Conservation (phyloP, 805 yeast species). For the Kodamaea sagamina region DNA sequence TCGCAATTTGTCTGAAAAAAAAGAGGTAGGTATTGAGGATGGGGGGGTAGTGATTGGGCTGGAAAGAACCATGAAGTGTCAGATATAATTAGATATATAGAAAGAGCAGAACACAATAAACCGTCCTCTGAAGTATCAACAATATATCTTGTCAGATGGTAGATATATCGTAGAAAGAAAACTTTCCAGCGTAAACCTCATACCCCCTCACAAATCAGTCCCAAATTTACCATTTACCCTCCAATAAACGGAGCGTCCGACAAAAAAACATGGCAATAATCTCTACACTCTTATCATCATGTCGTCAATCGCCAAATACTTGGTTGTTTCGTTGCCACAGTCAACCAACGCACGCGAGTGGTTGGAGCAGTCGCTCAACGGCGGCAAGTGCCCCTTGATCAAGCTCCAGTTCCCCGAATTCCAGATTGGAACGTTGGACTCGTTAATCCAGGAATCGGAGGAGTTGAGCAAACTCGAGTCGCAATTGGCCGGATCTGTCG, state of each 20-base stretch:
- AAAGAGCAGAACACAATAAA: too few relatives aligned
- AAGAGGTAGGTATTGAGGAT: not conserved
- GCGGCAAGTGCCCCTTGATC: slow-evolving; percentile 56
- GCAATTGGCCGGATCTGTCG: slow-evolving; percentile 69
- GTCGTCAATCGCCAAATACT: slow-evolving; percentile 35
- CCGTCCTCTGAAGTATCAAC: too few relatives aligned
- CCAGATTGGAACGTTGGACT: slow-evolving; percentile 93
- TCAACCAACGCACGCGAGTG: slow-evolving; percentile 50
- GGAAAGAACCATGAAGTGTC: too few relatives aligned
- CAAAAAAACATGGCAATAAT: slow-evolving; percentile 8
- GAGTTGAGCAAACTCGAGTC: slow-evolving; percentile 80
- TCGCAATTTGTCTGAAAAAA: slow-evolving; percentile 9
- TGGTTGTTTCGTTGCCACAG: slow-evolving; percentile 62
- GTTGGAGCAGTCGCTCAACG: slow-evolving; percentile 56
- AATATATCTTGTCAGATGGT: too few relatives aligned
- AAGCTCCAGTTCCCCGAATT: slow-evolving; percentile 74
- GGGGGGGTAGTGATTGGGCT: not conserved
- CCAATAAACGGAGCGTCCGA: slow-evolving; percentile 1
- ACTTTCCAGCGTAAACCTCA: not conserved
- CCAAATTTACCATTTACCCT: slow-evolving; percentile 4
- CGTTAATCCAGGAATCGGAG: slow-evolving; percentile 86
- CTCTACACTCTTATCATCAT: not conserved
- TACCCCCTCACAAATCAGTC: not conserved
- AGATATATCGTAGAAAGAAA: too few relatives aligned
- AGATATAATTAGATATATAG: too few relatives aligned